These are phyloP conservation scores for Candida insectorum DNA, from an alignment of 805 yeast species.

Conservation along the genomic window DNA sequence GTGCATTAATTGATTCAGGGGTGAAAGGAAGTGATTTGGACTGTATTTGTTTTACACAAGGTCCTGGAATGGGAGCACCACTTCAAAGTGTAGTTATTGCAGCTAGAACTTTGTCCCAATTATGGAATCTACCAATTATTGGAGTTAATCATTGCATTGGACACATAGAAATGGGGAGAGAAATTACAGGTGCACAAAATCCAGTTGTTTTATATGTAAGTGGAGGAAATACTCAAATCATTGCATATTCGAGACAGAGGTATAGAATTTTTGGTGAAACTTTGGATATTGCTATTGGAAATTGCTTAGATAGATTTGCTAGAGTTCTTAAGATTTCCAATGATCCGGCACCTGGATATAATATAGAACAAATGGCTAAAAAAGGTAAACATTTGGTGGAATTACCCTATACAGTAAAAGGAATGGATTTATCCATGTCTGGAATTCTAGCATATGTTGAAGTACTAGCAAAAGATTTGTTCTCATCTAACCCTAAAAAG, in stretches of 20 bases:
- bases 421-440: constrained; percentile 97
- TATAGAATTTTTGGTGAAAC: constrained; percentile 99
- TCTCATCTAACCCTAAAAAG: constrained; percentile 38
- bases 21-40: constrained; percentile 54
- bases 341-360: constrained; percentile 96
- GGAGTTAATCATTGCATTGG: constrained; percentile 98
- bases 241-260: constrained; percentile 90
- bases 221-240: constrained; percentile 98
- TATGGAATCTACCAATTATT: constrained; percentile 81
- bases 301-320: constrained; percentile 94
- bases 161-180: constrained; percentile 98
- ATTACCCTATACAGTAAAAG: constrained; percentile 95
- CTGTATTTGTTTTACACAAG: constrained; percentile 91
- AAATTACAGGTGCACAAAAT: constrained; percentile 94
- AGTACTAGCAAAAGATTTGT: constrained; percentile 69
- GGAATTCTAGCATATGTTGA: constrained; percentile 90
- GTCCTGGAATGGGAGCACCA: constrained; percentile 99
- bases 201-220: constrained; percentile 97
- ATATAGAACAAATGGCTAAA: constrained; percentile 91
- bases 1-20: constrained; percentile 61
- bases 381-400: constrained; percentile 60
- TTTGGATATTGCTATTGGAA: constrained; percentile 94
- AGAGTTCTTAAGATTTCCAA: constrained; percentile 84
- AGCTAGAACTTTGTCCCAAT: constrained; percentile 76
- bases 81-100: constrained; percentile 88